A percentile compares a stretch with the other conserved stretches of the same genome.
Evolutionary conservation across 768 basidiomycete species (phyloP).

Genomic region (Exsudoporus frostii): DNA sequence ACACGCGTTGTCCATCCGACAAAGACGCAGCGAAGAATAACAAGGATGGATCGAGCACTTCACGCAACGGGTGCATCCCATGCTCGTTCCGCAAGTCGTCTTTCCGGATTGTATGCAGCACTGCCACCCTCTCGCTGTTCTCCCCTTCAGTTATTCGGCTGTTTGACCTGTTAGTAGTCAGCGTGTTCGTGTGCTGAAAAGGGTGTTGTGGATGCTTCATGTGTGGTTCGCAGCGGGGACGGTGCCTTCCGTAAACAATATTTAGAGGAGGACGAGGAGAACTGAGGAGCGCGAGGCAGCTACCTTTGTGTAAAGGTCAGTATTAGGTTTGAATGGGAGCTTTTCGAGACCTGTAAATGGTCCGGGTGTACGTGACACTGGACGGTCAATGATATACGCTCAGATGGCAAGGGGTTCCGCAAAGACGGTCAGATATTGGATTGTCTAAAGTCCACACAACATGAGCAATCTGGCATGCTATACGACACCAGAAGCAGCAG

Average conservation of each 20-base stretch:
- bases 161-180: neutral
- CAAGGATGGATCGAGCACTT: neutral
- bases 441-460: constrained; percentile 3
- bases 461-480: constrained; percentile 7
- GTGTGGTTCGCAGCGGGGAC: neutral
- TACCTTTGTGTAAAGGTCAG: neutral
- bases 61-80: neutral
- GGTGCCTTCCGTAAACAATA: neutral
- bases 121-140: neutral
- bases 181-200: neutral
- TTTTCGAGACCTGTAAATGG: neutral
- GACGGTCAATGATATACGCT: neutral
- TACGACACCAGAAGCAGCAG: constrained; percentile 55
- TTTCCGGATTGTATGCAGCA: neutral
- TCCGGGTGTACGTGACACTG: neutral
- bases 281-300: neutral
- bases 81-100: neutral
- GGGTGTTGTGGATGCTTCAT: neutral
- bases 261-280: too few species aligned
- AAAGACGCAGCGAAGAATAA: neutral
- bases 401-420: neutral
- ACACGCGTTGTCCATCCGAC: too few species aligned
- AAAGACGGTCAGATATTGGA: constrained; percentile 1
- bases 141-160: neutral
- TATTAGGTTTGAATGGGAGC: neutral